Conservation (phyloP, 1,284 basidiomycete genomes). For the Sanghuangporus baumii region DNA sequence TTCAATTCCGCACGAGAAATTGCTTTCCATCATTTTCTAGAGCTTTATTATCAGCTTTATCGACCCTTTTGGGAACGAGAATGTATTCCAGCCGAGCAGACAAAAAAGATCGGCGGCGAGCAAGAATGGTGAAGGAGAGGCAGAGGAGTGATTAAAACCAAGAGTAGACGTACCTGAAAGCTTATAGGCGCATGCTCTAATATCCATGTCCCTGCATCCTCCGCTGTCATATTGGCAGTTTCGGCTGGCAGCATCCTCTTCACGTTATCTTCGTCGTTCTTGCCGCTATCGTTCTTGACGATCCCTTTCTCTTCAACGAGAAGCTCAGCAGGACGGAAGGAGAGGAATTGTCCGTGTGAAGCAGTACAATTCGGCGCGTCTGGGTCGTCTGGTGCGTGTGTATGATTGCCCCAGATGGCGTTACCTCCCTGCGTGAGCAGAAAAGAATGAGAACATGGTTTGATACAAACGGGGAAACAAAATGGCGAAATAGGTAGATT, state of each 20-base stretch:
- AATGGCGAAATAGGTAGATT: too few relatives aligned
- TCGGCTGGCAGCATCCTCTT: conserved; percentile 27
- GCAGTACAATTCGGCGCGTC: conserved; percentile 41
- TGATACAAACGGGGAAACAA: too few relatives aligned
- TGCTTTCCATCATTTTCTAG: conserved; percentile 83
- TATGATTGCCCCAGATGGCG: conserved; percentile 81
- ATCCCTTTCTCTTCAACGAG: not conserved
- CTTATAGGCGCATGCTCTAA: conserved; percentile 76
- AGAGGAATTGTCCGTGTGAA: conserved; percentile 79
- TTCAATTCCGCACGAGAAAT: conserved; percentile 95
- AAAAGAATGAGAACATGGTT: not conserved
- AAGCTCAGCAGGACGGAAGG: conserved; percentile 54
- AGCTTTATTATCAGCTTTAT: not conserved
- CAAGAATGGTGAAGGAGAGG: not conserved
- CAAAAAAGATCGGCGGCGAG: too few relatives aligned
- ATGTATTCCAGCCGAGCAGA: too few relatives aligned
- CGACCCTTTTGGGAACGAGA: not conserved
- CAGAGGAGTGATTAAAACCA: conserved; percentile 14
- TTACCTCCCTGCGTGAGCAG: conserved; percentile 65
- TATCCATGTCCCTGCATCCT: conserved; percentile 75
- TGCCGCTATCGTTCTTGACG: not conserved
- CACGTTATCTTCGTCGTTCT: conserved; percentile 20
- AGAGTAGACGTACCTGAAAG: conserved; percentile 57
- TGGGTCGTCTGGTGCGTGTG: conserved; percentile 75
- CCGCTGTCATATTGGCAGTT: conserved; percentile 73